These are phyloP conservation scores for Sphagnum magellanicum DNA, from an alignment of 228 moss, liverwort and hornwort genomes.

Conservation along the genomic window DNA sequence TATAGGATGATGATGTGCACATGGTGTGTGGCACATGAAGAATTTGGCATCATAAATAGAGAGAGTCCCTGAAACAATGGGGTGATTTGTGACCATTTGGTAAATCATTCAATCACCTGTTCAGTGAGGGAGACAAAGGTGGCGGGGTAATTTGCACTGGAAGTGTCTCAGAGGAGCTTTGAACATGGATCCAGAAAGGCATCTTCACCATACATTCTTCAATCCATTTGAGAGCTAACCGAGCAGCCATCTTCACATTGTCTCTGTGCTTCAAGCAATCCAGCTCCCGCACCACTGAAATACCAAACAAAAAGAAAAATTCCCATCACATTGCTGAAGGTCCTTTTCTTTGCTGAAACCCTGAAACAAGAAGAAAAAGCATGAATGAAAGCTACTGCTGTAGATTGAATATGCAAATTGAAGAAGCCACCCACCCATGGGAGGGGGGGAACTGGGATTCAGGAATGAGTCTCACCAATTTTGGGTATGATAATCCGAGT, in stretches of 20 bases:
- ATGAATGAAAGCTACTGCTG: not conserved
- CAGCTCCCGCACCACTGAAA: slow-evolving; percentile 80
- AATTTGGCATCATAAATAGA: too few species aligned
- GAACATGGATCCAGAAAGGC: slow-evolving; percentile 86
- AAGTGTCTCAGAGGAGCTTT: slow-evolving; percentile 59
- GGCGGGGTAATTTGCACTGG: slow-evolving; percentile 49
- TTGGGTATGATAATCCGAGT: slow-evolving; percentile 71
- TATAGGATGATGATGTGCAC: slow-evolving; percentile 37
- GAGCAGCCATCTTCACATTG: slow-evolving; percentile 27
- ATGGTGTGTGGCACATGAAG: slow-evolving; percentile 46
- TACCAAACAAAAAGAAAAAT: not conserved
- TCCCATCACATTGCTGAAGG: not conserved
- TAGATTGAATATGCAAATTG: not conserved
- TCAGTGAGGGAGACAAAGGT: slow-evolving; percentile 18
- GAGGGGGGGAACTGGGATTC: too few species aligned
- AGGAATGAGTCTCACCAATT: slow-evolving; percentile 35
- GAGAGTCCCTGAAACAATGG: too few species aligned
- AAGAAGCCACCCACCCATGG: not conserved
- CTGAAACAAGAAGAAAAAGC: not conserved
- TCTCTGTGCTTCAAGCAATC: slow-evolving; percentile 48
- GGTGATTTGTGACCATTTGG: too few species aligned
- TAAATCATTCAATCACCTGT: slow-evolving; percentile 10
- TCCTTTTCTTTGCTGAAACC: not conserved
- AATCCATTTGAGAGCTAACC: slow-evolving; percentile 70
- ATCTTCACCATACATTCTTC: slow-evolving; percentile 59